Evolutionary conservation across 805 yeast genomes (phyloP).

Genomic region (Kuraishia piskuri): DNA sequence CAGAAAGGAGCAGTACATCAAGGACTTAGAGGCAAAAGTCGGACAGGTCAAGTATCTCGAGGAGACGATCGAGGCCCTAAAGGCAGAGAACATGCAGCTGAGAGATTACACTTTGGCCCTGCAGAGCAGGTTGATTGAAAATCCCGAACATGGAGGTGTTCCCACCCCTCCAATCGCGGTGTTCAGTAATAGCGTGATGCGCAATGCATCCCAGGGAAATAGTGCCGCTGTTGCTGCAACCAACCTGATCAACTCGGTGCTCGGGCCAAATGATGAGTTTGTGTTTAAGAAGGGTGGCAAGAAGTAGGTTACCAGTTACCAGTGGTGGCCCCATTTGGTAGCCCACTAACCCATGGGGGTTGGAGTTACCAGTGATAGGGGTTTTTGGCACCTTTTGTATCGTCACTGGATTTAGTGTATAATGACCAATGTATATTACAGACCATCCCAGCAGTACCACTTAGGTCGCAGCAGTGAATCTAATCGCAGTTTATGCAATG

Average conservation of each 20-base stretch:
- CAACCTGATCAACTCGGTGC: slow-evolving; percentile 3
- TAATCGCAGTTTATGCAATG: no score
- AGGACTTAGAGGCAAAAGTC: slow-evolving; percentile 68
- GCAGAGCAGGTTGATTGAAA: slow-evolving; percentile 58
- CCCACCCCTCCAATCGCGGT: slow-evolving; percentile 3
- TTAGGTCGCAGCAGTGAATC: no score
- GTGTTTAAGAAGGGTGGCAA: not conserved
- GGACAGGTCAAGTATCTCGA: slow-evolving; percentile 53
- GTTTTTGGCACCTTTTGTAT: no score
- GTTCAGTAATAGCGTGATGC: not conserved
- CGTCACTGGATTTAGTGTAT: no score
- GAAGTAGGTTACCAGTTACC: not conserved
- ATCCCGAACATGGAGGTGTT: slow-evolving; percentile 20
- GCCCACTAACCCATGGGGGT: no score
- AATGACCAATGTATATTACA: no score
- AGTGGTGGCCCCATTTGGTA: no score
- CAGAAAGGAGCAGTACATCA: slow-evolving; percentile 73
- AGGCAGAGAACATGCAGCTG: slow-evolving; percentile 61
- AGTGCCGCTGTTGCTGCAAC: slow-evolving; percentile 11
- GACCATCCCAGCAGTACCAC: no score
- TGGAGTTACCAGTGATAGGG: no score
- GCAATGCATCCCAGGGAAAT: not conserved
- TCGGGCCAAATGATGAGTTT: not conserved
- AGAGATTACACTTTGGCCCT: slow-evolving; percentile 65
- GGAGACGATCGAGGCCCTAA: slow-evolving; percentile 56